These are phyloP conservation scores for California macrophylla DNA, from an alignment of 441 rosid genomes.

Conservation along the genomic window DNA sequence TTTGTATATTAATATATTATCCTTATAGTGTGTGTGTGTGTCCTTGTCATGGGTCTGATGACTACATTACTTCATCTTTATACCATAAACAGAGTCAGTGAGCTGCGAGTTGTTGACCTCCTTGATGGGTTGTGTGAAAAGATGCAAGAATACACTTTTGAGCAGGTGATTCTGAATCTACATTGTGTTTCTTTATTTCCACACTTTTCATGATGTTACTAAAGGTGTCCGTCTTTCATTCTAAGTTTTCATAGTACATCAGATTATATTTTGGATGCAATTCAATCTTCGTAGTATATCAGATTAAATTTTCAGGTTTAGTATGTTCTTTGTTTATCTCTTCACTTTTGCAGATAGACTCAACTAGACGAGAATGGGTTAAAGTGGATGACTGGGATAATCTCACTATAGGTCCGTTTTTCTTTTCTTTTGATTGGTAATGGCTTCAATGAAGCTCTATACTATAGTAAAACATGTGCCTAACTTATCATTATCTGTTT, in stretches of 20 bases:
- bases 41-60: not conserved
- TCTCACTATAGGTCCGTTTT: constrained; percentile 37
- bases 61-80: not conserved
- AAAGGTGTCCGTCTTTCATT: not conserved
- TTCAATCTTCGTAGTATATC: not conserved
- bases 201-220: constrained; percentile 1
- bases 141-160: constrained; percentile 86
- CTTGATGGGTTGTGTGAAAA: constrained; percentile 82
- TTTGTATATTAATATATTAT: not conserved
- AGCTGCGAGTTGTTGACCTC: constrained; percentile 81
- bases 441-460: not conserved
- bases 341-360: constrained; percentile 44
- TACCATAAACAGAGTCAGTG: constrained; percentile 50
- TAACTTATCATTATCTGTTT: not conserved
- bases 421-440: constrained; percentile 1
- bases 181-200: constrained; percentile 8
- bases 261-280: not conserved
- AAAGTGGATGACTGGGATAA: constrained; percentile 60
- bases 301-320: not conserved
- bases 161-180: constrained; percentile 39
- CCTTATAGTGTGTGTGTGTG: not conserved
- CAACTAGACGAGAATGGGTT: constrained; percentile 46
- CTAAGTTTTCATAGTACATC: not conserved
- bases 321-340: constrained; percentile 7
- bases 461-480: not conserved